phyloP scores from a whole-genome alignment of 805 yeast genomes.

The Ogataea minuta region DNA sequence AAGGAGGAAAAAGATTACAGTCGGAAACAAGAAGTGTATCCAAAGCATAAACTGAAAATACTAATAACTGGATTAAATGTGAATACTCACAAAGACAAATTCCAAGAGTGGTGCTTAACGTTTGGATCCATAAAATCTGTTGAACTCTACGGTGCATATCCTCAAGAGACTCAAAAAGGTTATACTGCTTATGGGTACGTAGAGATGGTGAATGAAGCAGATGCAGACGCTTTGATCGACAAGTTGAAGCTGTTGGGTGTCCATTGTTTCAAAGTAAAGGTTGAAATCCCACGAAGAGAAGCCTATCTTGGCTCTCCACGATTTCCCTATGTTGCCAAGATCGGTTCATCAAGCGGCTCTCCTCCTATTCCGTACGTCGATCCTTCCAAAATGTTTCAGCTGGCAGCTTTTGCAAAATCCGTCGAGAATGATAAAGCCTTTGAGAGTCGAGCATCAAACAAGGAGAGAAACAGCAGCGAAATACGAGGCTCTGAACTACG shows the following conservation, averaged over 20 bases:
- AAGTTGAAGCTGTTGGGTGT: slow-evolving; percentile 24
- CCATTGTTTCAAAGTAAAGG: slow-evolving; percentile 30
- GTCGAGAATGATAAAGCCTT: slow-evolving; percentile 22
- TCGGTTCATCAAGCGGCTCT: slow-evolving; percentile 1
- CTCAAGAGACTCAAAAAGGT: slow-evolving; percentile 12
- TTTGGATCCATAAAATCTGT: slow-evolving; percentile 27
- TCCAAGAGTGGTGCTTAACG: slow-evolving; percentile 29
- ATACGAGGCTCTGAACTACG: slow-evolving; percentile 5
- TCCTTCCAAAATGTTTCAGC: slow-evolving; percentile 28
- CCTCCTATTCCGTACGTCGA: slow-evolving; percentile 27
- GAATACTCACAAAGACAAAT: slow-evolving; percentile 19
- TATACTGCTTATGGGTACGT: slow-evolving; percentile 33
- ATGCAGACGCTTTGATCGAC: slow-evolving; percentile 26
- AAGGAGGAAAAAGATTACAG: slow-evolving; percentile 31
- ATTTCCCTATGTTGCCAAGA: neutral
- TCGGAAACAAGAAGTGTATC: slow-evolving; percentile 17
- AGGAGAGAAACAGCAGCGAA: slow-evolving; percentile 3
- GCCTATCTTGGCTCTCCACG: slow-evolving; percentile 8
- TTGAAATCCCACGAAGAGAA: slow-evolving; percentile 26
- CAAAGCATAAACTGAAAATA: slow-evolving; percentile 26
- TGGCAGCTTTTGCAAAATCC: slow-evolving; percentile 27
- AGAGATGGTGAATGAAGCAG: slow-evolving; percentile 27
- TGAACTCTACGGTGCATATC: slow-evolving; percentile 27
- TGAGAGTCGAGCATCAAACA: slow-evolving; percentile 6
- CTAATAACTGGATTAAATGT: slow-evolving; percentile 28